These are phyloP conservation scores for Pleurotus tuoliensis DNA, from an alignment of 768 basidiomycete species.

Conservation along the genomic window DNA sequence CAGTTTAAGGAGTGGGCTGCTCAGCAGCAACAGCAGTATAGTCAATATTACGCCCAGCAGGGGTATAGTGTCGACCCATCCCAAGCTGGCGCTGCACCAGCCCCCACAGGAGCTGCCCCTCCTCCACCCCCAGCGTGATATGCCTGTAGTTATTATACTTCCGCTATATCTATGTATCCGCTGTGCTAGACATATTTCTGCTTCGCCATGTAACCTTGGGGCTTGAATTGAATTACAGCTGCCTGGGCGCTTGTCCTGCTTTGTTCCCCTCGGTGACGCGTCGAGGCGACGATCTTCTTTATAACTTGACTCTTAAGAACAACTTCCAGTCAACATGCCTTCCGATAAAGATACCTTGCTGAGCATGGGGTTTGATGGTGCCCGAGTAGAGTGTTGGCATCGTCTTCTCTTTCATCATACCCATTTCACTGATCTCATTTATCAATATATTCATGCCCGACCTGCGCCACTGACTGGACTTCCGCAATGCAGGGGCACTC, in stretches of 20 bases:
- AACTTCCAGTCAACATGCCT: constrained; percentile 32
- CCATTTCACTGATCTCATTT: too few relatives aligned
- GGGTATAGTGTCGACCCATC: constrained; percentile 34
- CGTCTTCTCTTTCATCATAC: constrained; percentile 11
- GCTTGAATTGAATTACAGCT: too few relatives aligned
- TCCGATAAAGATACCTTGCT: constrained; percentile 73
- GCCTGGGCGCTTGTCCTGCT: too few relatives aligned
- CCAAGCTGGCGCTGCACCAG: background rate
- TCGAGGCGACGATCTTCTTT: too few relatives aligned
- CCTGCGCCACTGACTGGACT: too few relatives aligned
- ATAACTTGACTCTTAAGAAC: too few relatives aligned
- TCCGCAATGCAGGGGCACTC: constrained; percentile 69
- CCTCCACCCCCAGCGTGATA: background rate
- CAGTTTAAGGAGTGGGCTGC: constrained; percentile 80
- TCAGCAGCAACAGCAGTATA: constrained; percentile 66
- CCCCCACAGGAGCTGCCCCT: constrained; percentile 1
- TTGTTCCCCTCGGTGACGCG: too few relatives aligned
- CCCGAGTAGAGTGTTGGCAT: constrained; percentile 78
- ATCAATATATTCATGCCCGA: too few relatives aligned
- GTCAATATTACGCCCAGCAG: constrained; percentile 65
- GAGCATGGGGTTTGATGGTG: constrained; percentile 83
- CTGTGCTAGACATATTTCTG: background rate
- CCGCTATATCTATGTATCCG: background rate
- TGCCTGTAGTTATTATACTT: background rate
- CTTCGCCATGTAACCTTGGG: background rate